Base-by-base conservation (phyloP, 177 flowering plant genomes). In the Vitis hybrid region DNA sequence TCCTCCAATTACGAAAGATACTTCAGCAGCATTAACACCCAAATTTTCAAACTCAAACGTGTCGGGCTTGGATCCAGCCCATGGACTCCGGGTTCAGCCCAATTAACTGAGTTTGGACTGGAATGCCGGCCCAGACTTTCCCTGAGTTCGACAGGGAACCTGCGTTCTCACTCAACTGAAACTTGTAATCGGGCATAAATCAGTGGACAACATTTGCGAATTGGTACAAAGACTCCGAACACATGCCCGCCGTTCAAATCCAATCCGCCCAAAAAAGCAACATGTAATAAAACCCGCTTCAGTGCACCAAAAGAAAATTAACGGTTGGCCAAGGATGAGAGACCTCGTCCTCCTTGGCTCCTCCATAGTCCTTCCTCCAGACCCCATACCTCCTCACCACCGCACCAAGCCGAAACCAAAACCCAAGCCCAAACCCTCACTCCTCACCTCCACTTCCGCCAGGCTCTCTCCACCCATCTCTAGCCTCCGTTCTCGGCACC, bases 1-100 rank as follows among this genome's bases (percentile, higher is more conserved):
- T 93, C 93, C 92, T 93, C 97, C 51, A 91, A 15, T 78, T 94
- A 93, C 56, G 89, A 75, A 70, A 60, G 81, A 70, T 81, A 82
- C 85, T 90, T 93, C 71, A 97, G 98, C 66, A 97, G 98, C 98
- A 94, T 92, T 74, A 24, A 24, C 0, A 24, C 27, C 27, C 27
- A 24, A 24, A 27, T 2, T 27, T 27, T 27, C 27, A 27, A 27
- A 27, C 30, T 2, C 30, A 27, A 0, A 27, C 4, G 30, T 27
- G 30, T 27, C 4, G 30, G 30, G 30, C 30, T 27, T 2, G 30
- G 30, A 27, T 0, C 30, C 30, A 27, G 30, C 30, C 4, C 30
- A 2, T 27, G 30, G 30, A 27, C 30, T 27, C 0, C 30, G 30
- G 30, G 30, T 27, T 2, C 30, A 27, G 30, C 30, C 4, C 30